These are phyloP conservation scores for Ormosia emarginata DNA, from an alignment of 306 rosid genomes.

Conservation along the genomic window DNA sequence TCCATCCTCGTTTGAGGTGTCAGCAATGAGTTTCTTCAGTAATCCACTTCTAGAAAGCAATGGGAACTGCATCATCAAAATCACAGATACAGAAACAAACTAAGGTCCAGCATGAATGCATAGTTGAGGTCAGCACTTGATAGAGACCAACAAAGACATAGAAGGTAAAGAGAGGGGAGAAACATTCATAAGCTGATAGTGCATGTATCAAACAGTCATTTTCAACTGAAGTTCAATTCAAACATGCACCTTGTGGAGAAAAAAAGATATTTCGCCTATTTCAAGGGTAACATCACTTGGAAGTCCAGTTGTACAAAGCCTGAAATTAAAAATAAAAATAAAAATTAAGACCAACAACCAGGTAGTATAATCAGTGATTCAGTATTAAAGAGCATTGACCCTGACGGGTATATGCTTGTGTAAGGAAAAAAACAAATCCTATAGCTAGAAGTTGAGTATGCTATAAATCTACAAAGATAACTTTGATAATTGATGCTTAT, in stretches of 20 bases:
- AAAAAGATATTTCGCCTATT: conserved; percentile 69
- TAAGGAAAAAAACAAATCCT: neutral
- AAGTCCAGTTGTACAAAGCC: conserved; percentile 77
- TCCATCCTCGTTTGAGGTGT: conserved; percentile 46
- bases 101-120: neutral
- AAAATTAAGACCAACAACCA: neutral
- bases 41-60: conserved; percentile 86
- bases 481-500: neutral
- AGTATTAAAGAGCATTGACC: neutral
- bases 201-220: neutral
- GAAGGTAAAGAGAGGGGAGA: neutral
- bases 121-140: neutral
- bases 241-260: conserved; percentile 71
- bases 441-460: neutral
- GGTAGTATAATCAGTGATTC: neutral
- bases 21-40: conserved; percentile 61
- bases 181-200: neutral
- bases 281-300: conserved; percentile 66
- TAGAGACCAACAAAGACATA: neutral
- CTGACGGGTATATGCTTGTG: neutral
- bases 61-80: conserved; percentile 64
- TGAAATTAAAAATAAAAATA: conserved; percentile 15
- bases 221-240: conserved; percentile 6
- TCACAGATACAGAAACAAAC: neutral
- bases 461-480: neutral